phyloP scores from a whole-genome alignment of 176 grass and related monocot genomes.

The Zoysia japonica region DNA sequence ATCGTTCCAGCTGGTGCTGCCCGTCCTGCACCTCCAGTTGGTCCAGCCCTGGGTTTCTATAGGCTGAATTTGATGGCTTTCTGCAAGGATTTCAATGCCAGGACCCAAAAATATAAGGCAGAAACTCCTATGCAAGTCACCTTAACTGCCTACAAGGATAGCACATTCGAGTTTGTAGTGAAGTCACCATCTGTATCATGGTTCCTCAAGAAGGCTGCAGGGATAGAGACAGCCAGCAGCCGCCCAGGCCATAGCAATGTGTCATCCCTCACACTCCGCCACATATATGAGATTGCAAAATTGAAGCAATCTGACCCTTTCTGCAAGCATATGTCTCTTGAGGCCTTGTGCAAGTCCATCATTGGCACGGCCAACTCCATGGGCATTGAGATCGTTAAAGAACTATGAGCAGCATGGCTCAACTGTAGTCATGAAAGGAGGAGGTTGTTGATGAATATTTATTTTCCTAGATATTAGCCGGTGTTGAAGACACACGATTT shows the following conservation, averaged over 20 bases:
- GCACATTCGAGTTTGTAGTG: slow-evolving; percentile 78
- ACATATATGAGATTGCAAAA: slow-evolving; percentile 90
- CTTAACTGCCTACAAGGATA: slow-evolving; percentile 87
- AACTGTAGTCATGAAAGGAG: slow-evolving; percentile 4
- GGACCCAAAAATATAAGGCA: slow-evolving; percentile 92
- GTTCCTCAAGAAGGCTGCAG: slow-evolving; percentile 85
- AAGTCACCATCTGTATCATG: slow-evolving; percentile 82
- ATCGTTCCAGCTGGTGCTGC: slow-evolving; percentile 73
- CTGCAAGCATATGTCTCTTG: slow-evolving; percentile 73
- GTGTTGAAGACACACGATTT: neutral
- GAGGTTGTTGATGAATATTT: neutral
- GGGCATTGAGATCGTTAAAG: slow-evolving; percentile 88
- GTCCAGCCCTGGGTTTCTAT: slow-evolving; percentile 73
- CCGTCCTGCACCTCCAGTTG: slow-evolving; percentile 79
- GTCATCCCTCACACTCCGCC: slow-evolving; percentile 62
- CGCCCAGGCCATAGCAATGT: slow-evolving; percentile 58
- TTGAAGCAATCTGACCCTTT: slow-evolving; percentile 71
- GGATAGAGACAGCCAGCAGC: slow-evolving; percentile 63
- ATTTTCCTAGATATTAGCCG: slow-evolving; percentile 6
- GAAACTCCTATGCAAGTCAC: slow-evolving; percentile 88
- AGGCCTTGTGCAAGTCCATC: slow-evolving; percentile 88
- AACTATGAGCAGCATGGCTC: slow-evolving; percentile 51
- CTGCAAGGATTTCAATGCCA: slow-evolving; percentile 96
- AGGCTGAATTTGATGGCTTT: slow-evolving; percentile 93
- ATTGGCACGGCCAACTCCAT: slow-evolving; percentile 83